Evolutionary conservation across 805 yeast genomes (phyloP).

Genomic region (Cyberlindnera sargentensis): DNA sequence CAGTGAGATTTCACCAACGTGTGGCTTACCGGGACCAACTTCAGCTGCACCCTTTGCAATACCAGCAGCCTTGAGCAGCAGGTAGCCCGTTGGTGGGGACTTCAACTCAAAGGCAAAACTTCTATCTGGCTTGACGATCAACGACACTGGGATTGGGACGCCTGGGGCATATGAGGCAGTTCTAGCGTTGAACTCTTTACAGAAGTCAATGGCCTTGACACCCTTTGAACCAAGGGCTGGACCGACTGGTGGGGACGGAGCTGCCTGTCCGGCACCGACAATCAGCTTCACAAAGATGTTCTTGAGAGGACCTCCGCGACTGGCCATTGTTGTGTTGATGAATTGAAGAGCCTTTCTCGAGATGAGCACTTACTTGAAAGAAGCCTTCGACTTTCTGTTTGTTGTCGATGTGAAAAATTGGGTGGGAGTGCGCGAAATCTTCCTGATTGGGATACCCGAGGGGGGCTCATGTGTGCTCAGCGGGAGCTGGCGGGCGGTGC

Average conservation of each 20-base stretch:
- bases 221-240: conserved; percentile 98
- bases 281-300: conserved; percentile 73
- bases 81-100: conserved; percentile 87
- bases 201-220: conserved; percentile 96
- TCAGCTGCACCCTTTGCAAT: conserved; percentile 71
- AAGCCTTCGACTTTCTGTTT: neutral
- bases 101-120: conserved; percentile 79
- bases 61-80: conserved; percentile 76
- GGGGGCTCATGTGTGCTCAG: too few relatives aligned
- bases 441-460: neutral
- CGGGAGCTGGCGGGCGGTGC: too few relatives aligned
- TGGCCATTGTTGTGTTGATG: conserved; percentile 14
- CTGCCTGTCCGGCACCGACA: conserved; percentile 96
- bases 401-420: too few relatives aligned
- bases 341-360: too few relatives aligned
- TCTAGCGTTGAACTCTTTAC: conserved; percentile 97
- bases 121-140: conserved; percentile 90
- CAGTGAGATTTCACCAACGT: conserved; percentile 62
- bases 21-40: conserved; percentile 44
- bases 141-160: conserved; percentile 79
- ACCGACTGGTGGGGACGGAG: conserved; percentile 98
- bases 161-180: conserved; percentile 85
- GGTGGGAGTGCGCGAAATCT: neutral
- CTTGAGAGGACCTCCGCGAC: conserved; percentile 21
- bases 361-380: neutral